Conservation (phyloP, 768 basidiomycete genomes). For the Panellus pusillus region DNA sequence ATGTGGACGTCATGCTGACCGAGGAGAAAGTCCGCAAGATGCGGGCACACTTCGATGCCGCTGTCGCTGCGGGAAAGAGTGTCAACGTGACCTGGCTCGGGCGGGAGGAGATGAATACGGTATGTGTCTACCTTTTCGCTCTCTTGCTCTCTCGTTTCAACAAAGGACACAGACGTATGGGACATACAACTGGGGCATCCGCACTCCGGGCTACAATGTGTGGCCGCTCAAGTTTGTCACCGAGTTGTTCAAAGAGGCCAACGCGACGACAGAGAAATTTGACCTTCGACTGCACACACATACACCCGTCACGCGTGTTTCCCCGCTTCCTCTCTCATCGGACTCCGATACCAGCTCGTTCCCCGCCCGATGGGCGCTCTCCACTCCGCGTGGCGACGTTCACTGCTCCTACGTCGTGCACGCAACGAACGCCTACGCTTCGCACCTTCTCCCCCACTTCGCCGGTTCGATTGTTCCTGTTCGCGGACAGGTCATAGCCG, state of each 20-base stretch:
- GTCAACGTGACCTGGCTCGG: conserved; percentile 10
- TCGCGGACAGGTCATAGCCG: conserved; percentile 65
- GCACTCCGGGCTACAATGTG: conserved; percentile 59
- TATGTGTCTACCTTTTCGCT: neutral
- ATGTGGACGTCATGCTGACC: conserved; percentile 10
- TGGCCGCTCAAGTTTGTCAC: conserved; percentile 83
- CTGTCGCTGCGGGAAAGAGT: conserved; percentile 12
- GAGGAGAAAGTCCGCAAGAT: neutral
- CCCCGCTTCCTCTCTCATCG: conserved; percentile 10
- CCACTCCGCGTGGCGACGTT: conserved; percentile 68
- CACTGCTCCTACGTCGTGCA: conserved; percentile 69
- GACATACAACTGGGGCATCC: conserved; percentile 52
- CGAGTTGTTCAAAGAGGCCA: conserved; percentile 48
- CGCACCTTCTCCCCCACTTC: conserved; percentile 71
- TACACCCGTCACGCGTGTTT: conserved; percentile 62
- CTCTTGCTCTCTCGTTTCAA: neutral
- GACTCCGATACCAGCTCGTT: neutral
- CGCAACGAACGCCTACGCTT: conserved; percentile 84
- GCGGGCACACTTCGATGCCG: conserved; percentile 1
- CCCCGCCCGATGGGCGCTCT: conserved; percentile 49
- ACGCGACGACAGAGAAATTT: conserved; percentile 28
- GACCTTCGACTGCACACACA: conserved; percentile 66
- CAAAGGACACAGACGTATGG: conserved; percentile 38
- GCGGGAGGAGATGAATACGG: conserved; percentile 16
- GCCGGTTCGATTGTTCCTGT: conserved; percentile 64